Evolutionary conservation across 225 moss, liverwort and hornwort genomes (phyloP).

Genomic region (Sphagnum tenellum): DNA sequence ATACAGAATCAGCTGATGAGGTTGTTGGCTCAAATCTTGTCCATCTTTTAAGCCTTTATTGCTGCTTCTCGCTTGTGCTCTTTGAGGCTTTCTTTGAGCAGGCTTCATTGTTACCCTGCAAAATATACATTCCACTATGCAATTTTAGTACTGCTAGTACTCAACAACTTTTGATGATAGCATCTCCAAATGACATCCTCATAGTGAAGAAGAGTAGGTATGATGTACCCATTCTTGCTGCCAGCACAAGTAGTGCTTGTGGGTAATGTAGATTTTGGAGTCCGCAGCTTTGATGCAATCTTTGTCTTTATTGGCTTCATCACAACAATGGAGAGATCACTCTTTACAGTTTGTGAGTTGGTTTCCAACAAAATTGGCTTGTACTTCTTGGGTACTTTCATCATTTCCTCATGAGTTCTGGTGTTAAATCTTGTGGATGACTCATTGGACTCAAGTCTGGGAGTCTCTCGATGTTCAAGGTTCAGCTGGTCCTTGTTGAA

Average conservation of each 20-base stretch:
- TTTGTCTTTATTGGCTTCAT: slow-evolving; percentile 4
- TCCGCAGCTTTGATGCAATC: slow-evolving; percentile 7
- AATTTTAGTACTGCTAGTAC: too few species aligned
- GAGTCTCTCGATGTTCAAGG: slow-evolving; percentile 10
- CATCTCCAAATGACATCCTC: too few species aligned
- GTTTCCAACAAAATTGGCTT: not conserved
- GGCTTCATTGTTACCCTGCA: slow-evolving; percentile 13
- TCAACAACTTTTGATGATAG: too few species aligned
- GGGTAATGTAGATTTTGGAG: slow-evolving; percentile 6
- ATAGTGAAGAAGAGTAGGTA: not conserved
- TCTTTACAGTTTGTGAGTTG: not conserved
- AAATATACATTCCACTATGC: not conserved
- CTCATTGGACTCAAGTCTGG: slow-evolving; percentile 9
- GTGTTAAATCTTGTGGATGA: not conserved
- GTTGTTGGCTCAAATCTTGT: not conserved
- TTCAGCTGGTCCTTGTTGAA: not conserved
- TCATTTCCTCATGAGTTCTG: slow-evolving; percentile 8
- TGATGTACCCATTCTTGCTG: slow-evolving; percentile 15
- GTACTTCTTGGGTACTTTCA: not conserved
- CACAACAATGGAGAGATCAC: slow-evolving; percentile 2
- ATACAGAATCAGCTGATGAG: too few species aligned
- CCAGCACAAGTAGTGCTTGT: slow-evolving; percentile 3
- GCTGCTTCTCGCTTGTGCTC: slow-evolving; percentile 3
- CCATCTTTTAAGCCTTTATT: not conserved
- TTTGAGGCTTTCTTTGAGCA: slow-evolving; percentile 6